Base-by-base conservation (phyloP, 2,329 filamentous ascomycete species). In the Penicillium hordei region DNA sequence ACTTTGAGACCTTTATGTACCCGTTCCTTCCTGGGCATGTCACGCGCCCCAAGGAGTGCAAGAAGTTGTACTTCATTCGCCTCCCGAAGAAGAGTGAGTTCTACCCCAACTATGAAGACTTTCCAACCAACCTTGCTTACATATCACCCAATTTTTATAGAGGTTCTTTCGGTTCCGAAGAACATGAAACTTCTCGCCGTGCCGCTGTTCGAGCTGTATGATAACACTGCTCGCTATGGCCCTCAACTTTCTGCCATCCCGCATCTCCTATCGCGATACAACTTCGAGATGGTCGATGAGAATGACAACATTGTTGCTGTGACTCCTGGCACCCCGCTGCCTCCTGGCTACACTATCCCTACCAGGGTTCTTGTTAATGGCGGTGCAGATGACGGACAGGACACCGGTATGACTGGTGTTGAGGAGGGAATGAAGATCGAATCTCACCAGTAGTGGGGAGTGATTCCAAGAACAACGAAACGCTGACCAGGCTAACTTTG, bases 1-100 rank as follows among this genome's bases (percentile, higher is more conserved):
- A 97, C 81, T 97, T 97, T 74, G 94, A 99, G 82, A 97, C 94
- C 2, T 97, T 97, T 82, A 97, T 99, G 92, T 99, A 99, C 75
- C 94, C 94, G 0, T 99, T 97, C 76, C 89, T 97, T 57, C 94
- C 94, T 8, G 91, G 93, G 19, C 94, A 99, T 78, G 91, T 97
- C 61, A 97, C 93, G 19, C 83, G 94, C 52, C 94, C 94, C 8
- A 99, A 99, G 81, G 94, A 99, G 80, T 96, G 93, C 81, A 99
- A 99, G 82, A 99, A 99, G 83, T 83, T 97, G 42, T 99, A 97
- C 77, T 92, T 97, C 61, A 96, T 99, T 65, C 91, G 96, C 74
- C 81, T 99, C 29, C 94, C 94, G 0, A 87, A 92, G 75, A 92
- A 89, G 68, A 97, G 92, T 96, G 83, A 60, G 81, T 86, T 31